Evolutionary conservation across 176 grass and related monocot genomes (phyloP).

Genomic region (Phyllostachys edulis): DNA sequence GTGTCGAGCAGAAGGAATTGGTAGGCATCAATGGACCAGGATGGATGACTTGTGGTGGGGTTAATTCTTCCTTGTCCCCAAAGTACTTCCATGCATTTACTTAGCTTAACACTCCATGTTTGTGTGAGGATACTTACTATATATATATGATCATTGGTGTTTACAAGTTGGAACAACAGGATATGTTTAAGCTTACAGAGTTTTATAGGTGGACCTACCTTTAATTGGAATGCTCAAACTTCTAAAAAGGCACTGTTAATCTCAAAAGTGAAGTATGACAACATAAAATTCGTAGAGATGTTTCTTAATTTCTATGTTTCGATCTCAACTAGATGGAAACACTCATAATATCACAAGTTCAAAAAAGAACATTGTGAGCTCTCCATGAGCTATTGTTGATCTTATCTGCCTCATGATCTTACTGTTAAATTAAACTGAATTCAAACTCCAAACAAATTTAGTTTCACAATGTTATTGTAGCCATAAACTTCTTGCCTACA

Average conservation of each 20-base stretch:
- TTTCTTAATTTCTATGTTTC: background rate
- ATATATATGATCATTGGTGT: background rate
- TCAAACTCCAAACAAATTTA: background rate
- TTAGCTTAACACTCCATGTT: background rate
- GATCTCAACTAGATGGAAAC: background rate
- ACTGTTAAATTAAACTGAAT: background rate
- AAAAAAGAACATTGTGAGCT: background rate
- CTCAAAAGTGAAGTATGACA: background rate
- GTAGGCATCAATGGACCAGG: background rate
- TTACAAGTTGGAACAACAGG: background rate
- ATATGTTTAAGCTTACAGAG: background rate
- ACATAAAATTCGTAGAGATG: background rate
- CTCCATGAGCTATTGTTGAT: background rate
- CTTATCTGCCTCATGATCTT: background rate
- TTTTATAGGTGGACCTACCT: background rate
- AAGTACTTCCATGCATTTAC: background rate
- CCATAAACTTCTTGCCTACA: background rate
- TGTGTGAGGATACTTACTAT: background rate
- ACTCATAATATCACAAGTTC: background rate
- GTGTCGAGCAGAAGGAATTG: slow-evolving; percentile 26
- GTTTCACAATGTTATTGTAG: background rate
- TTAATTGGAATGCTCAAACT: background rate
- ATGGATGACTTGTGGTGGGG: background rate
- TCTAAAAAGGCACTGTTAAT: background rate
- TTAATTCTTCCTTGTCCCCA: background rate